Percentiles rank a stretch among this genome's conserved stretches.
Evolutionary conservation across 2,329 filamentous ascomycete species (phyloP).

Genomic region (Bertia moriformis): DNA sequence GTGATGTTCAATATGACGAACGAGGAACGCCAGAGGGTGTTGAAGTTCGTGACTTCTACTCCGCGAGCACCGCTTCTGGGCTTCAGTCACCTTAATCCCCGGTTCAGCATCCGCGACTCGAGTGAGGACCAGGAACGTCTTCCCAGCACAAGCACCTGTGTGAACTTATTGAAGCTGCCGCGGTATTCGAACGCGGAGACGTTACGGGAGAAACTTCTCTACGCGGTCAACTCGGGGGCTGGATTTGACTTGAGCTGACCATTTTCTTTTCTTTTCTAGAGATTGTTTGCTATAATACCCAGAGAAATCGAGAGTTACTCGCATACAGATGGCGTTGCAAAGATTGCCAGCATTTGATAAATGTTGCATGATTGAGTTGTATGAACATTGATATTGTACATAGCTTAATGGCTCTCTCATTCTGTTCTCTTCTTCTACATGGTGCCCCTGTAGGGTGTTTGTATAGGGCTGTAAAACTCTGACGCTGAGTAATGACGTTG

Average conservation of each 20-base stretch:
- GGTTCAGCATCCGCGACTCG: slow-evolving; percentile 79
- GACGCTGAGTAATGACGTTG: no score
- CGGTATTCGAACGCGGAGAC: slow-evolving; percentile 54
- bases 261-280: slow-evolving; percentile 1
- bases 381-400: no score
- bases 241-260: slow-evolving; percentile 72
- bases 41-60: slow-evolving; percentile 92
- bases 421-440: no score
- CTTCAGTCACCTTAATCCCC: slow-evolving; percentile 71
- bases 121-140: slow-evolving; percentile 62
- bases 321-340: no score
- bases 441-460: no score
- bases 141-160: slow-evolving; percentile 89
- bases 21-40: slow-evolving; percentile 64
- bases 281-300: no score
- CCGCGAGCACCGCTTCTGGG: slow-evolving; percentile 79
- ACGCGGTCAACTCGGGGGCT: slow-evolving; percentile 77
- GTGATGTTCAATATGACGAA: slow-evolving; percentile 69
- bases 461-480: no score
- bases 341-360: no score
- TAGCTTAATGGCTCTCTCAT: no score
- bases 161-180: slow-evolving; percentile 86
- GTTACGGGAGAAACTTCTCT: slow-evolving; percentile 69
- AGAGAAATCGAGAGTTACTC: no score
- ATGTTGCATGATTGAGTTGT: no score